A percentile compares a stretch with the other conserved stretches of the same genome.
Conservation (phyloP, 768 basidiomycete species). For the Tylopilus cervinicoccineus region DNA sequence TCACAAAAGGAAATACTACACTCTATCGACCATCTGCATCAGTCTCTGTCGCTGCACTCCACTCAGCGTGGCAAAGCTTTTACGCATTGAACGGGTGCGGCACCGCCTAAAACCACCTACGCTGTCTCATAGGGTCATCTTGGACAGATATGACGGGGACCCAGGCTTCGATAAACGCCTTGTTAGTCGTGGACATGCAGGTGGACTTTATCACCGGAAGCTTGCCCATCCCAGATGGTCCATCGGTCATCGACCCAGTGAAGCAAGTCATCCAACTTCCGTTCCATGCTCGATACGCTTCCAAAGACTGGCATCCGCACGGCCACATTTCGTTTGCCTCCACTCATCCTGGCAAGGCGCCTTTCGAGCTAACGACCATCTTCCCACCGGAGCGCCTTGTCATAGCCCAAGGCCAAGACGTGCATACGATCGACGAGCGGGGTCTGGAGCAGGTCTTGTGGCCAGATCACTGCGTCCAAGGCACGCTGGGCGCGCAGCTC, state of each 20-base stretch:
- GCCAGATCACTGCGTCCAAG: slow-evolving; percentile 77
- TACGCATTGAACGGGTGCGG: neutral
- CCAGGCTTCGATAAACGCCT: slow-evolving; percentile 34
- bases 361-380: slow-evolving; percentile 40
- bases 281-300: slow-evolving; percentile 48
- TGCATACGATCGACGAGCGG: slow-evolving; percentile 15
- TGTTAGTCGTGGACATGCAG: slow-evolving; percentile 77
- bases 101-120: neutral
- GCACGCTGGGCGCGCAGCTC: slow-evolving; percentile 56
- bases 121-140: neutral
- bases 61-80: too few species aligned
- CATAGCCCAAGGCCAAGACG: slow-evolving; percentile 25
- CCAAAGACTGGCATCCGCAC: slow-evolving; percentile 56
- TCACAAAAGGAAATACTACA: too few species aligned
- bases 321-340: slow-evolving; percentile 72
- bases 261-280: slow-evolving; percentile 55
- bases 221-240: slow-evolving; percentile 64
- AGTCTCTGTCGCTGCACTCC: too few species aligned
- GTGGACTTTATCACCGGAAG: slow-evolving; percentile 78
- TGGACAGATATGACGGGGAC: slow-evolving; percentile 16
- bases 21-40: too few species aligned
- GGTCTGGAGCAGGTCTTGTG: slow-evolving; percentile 58
- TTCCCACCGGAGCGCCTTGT: slow-evolving; percentile 31
- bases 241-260: slow-evolving; percentile 52
- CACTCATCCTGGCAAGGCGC: slow-evolving; percentile 35